Base-by-base conservation (phyloP, 495 filamentous ascomycete genomes). In the Thermothielavioides terrestris region DNA sequence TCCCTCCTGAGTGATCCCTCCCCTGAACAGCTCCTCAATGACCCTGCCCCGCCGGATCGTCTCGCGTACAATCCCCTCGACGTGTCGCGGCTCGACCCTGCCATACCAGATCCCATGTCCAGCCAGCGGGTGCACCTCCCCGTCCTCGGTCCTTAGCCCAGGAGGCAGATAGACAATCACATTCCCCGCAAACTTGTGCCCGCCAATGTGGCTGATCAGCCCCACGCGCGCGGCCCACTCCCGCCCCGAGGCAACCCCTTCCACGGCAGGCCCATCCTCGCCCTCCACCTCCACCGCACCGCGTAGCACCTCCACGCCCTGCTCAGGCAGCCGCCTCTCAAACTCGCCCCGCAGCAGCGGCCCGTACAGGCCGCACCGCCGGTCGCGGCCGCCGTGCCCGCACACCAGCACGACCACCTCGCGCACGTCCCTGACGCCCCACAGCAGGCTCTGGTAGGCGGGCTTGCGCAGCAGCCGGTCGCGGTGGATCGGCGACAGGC, bases 71-170 rank as follows among this genome's bases (percentile, higher is more conserved):
- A 97, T 80, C 0, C 89, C 89, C 59, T 92, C 83, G 1, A 95
- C 88, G 68, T 96, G 83, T 50, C 73, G 81, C 0, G 91, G 88
- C 60, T 88, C 85, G 20, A 96, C 82, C 38, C 91, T 71, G 1
- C 89, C 91, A 69, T 96, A 97, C 91, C 91, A 96, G 27, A 96
- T 82, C 0, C 91, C 90, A 59, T 79, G 81, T 1, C 90, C 90
- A 1, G 81, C 84, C 50, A 94, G 66, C 17, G 80, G 74, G 64
- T 80, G 73, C n/a, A 34, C 38, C 43, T 65, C 52, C 1, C 68
- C 71, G 6, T 56, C 60, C 21, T 25, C 46, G 6, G 60, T 68
- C 55, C 62, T 71, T 34, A 71, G 43, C 0, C 52, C 49, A 4
- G 82, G 83, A 3, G 91, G 91, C 3, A 95, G 68, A 63, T 95